Percentiles rank a stretch among this genome's conserved stretches.
Evolutionary conservation across 805 yeast genomes (phyloP).

Genomic region (Candida jianshihensis): DNA sequence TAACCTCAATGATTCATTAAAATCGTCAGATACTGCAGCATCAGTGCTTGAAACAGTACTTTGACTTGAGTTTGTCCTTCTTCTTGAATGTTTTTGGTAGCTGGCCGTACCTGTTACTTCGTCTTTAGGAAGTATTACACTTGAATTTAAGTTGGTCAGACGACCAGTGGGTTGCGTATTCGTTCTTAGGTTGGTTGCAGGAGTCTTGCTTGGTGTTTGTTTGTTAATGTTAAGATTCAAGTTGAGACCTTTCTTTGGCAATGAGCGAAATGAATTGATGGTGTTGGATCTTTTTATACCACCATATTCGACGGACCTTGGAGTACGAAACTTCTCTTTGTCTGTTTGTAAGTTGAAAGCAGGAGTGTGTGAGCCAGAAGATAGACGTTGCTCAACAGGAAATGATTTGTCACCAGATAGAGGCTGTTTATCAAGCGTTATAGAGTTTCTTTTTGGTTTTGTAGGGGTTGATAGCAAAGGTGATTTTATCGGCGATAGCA

Average conservation of each 20-base stretch:
- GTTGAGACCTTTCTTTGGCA: slow-evolving; percentile 18
- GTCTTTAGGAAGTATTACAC: no score
- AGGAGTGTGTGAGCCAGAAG: not conserved
- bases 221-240: slow-evolving; percentile 14
- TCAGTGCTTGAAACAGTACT: slow-evolving; percentile 7
- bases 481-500: slow-evolving; percentile 14
- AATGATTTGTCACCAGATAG: no score
- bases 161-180: no score
- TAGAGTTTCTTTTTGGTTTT: slow-evolving; percentile 17
- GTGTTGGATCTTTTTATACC: slow-evolving; percentile 19
- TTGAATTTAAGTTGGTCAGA: no score
- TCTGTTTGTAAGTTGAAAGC: no score
- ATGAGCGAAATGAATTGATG: slow-evolving; percentile 15
- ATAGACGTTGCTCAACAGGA: no score
- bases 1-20: slow-evolving; percentile 49
- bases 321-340: not conserved
- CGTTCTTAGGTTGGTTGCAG: no score
- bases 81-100: slow-evolving; percentile 8
- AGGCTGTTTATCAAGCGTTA: slow-evolving; percentile 19
- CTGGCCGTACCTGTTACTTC: not conserved
- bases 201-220: slow-evolving; percentile 2
- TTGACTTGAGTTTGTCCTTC: slow-evolving; percentile 16
- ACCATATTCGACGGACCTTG: not conserved
- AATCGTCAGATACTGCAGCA: slow-evolving; percentile 24
- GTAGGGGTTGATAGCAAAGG: slow-evolving; percentile 22